Conservation (phyloP, 768 basidiomycete species). For the Leccinum rimulosum region DNA sequence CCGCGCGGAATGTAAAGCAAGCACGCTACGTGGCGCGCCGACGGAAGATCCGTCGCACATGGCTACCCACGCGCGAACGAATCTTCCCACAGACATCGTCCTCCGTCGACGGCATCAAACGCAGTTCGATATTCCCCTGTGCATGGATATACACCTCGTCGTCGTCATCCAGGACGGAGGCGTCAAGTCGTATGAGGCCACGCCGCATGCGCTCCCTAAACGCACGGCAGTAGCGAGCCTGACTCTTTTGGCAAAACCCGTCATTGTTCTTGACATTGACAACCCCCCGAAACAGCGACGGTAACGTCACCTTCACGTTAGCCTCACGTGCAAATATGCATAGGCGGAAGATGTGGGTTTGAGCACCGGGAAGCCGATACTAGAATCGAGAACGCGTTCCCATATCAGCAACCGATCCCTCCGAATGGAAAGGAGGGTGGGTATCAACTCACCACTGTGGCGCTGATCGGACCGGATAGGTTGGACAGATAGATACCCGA, state of each 20-base stretch:
- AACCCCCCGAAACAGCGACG: slow-evolving; percentile 28
- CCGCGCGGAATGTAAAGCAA: slow-evolving; percentile 1
- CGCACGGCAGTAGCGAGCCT: slow-evolving; percentile 18
- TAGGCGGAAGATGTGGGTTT: slow-evolving; percentile 31
- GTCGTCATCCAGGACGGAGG: slow-evolving; percentile 21
- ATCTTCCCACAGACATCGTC: slow-evolving; percentile 10
- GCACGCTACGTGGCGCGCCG: neutral
- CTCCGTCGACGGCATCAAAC: slow-evolving; percentile 14
- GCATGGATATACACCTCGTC: slow-evolving; percentile 32
- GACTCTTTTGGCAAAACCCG: slow-evolving; percentile 6
- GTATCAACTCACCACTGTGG: slow-evolving; percentile 24
- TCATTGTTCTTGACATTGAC: slow-evolving; percentile 23
- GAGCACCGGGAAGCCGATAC: slow-evolving; percentile 25
- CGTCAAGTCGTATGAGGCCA: slow-evolving; percentile 22
- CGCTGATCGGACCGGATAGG: slow-evolving; percentile 23
- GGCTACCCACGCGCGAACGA: slow-evolving; percentile 26
- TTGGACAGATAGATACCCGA: slow-evolving; percentile 33
- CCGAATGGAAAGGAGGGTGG: neutral
- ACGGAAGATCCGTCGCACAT: slow-evolving; percentile 29
- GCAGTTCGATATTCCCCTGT: slow-evolving; percentile 24
- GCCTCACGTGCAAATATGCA: slow-evolving; percentile 29
- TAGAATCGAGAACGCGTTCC: slow-evolving; percentile 6
- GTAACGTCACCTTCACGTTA: slow-evolving; percentile 29
- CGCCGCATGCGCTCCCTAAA: slow-evolving; percentile 25
- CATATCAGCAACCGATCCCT: slow-evolving; percentile 4